phyloP scores from a whole-genome alignment of 495 filamentous ascomycete species.

The Lepidopterella palustris region DNA sequence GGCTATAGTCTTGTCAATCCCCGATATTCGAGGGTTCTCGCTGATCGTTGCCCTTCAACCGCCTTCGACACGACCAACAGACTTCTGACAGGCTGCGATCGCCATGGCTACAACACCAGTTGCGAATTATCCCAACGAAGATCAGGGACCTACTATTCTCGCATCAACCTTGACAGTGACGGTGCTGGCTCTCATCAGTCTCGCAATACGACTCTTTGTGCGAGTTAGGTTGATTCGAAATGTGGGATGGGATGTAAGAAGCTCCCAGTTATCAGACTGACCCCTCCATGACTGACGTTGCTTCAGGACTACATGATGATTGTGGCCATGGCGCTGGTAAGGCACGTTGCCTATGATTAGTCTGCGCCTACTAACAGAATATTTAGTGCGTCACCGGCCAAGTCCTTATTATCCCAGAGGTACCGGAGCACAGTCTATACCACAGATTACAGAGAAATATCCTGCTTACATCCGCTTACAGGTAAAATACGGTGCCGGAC shows the following conservation, averaged over 20 bases:
- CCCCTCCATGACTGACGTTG: not conserved
- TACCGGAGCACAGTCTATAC: no score
- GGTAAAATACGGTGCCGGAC: slow-evolving; percentile 27
- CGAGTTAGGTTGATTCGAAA: slow-evolving; percentile 19
- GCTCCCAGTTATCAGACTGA: not conserved
- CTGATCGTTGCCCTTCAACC: not conserved
- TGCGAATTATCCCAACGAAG: slow-evolving; percentile 2
- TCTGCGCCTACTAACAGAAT: not conserved
- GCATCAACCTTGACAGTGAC: slow-evolving; percentile 14
- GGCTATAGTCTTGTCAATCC: not conserved
- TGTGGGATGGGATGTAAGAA: slow-evolving; percentile 25
- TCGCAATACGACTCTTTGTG: slow-evolving; percentile 12
- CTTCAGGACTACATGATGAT: slow-evolving; percentile 31
- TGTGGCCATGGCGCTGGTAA: slow-evolving; percentile 20
- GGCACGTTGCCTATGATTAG: not conserved
- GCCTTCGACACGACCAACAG: not conserved
- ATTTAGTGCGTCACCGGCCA: slow-evolving; percentile 14
- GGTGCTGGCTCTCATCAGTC: slow-evolving; percentile 12
- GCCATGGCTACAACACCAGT: slow-evolving; percentile 2
- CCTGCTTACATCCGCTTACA: no score
- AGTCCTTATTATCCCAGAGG: slow-evolving; percentile 26
- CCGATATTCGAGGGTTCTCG: not conserved
- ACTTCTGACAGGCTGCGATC: not conserved
- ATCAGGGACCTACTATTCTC: slow-evolving; percentile 16
- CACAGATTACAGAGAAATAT: no score